phyloP scores from a whole-genome alignment of 2,329 filamentous ascomycete genomes.

The Simplicillium aogashimaense region DNA sequence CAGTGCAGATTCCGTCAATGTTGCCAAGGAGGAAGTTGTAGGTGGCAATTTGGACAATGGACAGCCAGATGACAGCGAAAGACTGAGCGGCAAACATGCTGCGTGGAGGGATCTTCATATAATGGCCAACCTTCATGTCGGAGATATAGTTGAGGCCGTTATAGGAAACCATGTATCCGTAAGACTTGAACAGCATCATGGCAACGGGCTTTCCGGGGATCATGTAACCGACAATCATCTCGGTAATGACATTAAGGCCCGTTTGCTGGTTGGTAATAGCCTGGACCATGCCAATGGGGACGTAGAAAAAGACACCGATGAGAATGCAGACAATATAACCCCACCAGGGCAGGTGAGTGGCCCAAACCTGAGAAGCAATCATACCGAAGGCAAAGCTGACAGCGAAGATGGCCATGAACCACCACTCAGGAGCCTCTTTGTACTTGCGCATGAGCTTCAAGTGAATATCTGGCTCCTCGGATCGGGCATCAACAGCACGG shows the following conservation, averaged over 20 bases:
- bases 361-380: slow-evolving; percentile 22
- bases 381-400: slow-evolving; percentile 39
- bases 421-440: slow-evolving; percentile 31
- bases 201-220: slow-evolving; percentile 35
- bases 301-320: slow-evolving; percentile 27
- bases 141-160: slow-evolving; percentile 36
- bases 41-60: slow-evolving; percentile 23
- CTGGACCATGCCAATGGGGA: slow-evolving; percentile 34
- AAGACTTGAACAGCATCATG: slow-evolving; percentile 40
- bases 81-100: slow-evolving; percentile 36
- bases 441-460: slow-evolving; percentile 30
- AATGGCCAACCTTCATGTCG: slow-evolving; percentile 42
- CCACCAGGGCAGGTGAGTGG: slow-evolving; percentile 34
- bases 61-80: slow-evolving; percentile 29
- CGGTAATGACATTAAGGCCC: slow-evolving; percentile 37
- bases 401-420: slow-evolving; percentile 38
- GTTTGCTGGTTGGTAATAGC: slow-evolving; percentile 40
- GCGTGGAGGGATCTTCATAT: slow-evolving; percentile 43
- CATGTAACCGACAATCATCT: slow-evolving; percentile 39
- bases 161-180: slow-evolving; percentile 33
- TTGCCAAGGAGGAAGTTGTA: slow-evolving; percentile 32
- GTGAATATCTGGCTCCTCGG: slow-evolving; percentile 40
- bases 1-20: slow-evolving; percentile 42
- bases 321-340: slow-evolving; percentile 27
- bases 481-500: slow-evolving; percentile 18